Percentiles rank a stretch among this genome's conserved stretches.
phyloP scores from a whole-genome alignment of 2,329 filamentous ascomycete genomes.

The Fusarium sacchari region DNA sequence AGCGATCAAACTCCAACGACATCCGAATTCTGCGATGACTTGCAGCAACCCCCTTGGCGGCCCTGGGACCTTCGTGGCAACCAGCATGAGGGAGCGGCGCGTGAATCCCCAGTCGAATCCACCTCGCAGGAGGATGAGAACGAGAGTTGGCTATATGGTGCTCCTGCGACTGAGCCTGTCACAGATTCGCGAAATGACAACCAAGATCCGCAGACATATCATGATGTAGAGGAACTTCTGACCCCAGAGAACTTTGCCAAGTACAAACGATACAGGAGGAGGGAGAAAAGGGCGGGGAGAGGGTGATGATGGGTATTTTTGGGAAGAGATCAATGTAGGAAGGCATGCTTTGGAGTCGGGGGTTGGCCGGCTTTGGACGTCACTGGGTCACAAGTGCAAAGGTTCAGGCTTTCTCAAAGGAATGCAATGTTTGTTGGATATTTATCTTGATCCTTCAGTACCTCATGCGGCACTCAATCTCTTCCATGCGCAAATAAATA shows the following conservation, averaged over 20 bases:
- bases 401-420: background rate
- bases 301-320: background rate
- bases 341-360: background rate
- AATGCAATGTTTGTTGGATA: background rate
- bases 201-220: background rate
- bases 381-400: background rate
- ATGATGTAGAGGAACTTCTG: background rate
- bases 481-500: background rate
- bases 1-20: too few relatives aligned
- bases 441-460: background rate
- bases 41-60: background rate
- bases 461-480: background rate
- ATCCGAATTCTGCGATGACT: too few relatives aligned
- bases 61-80: fast-evolving
- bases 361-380: background rate
- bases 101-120: background rate
- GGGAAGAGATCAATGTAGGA: background rate
- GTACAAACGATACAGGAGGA: background rate
- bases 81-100: background rate
- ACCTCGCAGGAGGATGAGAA: background rate
- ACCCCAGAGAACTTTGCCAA: background rate
- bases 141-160: background rate
- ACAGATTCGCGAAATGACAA: fast-evolving
- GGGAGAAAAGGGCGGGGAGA: background rate
- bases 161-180: background rate